Conservation (phyloP, 345 rosid species). For the Populus euphratica region DNA sequence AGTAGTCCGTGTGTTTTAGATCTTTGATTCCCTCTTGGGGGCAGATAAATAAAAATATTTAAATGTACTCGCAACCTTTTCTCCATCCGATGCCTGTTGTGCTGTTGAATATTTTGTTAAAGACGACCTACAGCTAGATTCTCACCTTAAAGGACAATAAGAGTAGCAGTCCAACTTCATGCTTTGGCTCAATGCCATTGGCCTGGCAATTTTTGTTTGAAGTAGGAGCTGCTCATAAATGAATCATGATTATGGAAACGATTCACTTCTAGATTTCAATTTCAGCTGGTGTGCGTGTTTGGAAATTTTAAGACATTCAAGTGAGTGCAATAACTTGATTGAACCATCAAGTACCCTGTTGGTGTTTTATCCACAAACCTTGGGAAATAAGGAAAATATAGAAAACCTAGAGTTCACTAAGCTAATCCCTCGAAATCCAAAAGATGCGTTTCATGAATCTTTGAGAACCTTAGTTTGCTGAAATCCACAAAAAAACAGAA, state of each 20-base stretch:
- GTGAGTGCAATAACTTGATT: not conserved
- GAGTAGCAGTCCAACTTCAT: not conserved
- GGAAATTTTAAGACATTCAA: not conserved
- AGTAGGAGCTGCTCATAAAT: not conserved
- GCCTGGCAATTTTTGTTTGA: not conserved
- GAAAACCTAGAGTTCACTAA: not conserved
- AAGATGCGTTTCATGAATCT: not conserved
- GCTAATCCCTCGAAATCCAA: not conserved
- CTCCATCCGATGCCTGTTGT: not conserved
- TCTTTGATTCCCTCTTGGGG: not conserved
- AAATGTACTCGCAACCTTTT: not conserved
- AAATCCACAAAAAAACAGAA: not conserved
- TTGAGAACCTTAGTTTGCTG: not conserved
- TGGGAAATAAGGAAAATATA: not conserved
- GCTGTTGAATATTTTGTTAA: not conserved
- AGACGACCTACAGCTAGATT: not conserved
- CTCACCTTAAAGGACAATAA: not conserved
- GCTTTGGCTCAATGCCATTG: not conserved
- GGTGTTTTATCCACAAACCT: not conserved
- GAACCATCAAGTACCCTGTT: not conserved
- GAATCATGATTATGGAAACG: not conserved
- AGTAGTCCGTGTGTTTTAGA: not conserved
- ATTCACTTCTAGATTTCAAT: not conserved
- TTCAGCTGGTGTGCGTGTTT: not conserved
- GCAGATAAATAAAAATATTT: not conserved